A percentile compares a stretch with the other conserved stretches of the same genome.
phyloP scores from a whole-genome alignment of 78 protist genomes.

The Dictyostelium firmibasis region DNA sequence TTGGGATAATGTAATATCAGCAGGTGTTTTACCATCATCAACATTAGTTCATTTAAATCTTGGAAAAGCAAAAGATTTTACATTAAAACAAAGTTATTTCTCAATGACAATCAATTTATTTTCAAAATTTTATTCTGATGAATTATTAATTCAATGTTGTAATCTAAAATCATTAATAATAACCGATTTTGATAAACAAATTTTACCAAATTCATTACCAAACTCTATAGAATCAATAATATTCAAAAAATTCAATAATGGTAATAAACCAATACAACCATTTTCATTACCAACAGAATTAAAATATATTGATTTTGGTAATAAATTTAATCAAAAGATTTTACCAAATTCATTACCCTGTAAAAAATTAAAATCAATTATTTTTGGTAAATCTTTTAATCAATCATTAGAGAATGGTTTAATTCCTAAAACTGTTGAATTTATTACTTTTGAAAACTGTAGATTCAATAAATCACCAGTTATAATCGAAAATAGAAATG shows the following conservation, averaged over 20 bases:
- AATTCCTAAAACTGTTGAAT: not conserved
- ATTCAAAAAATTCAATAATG: not conserved
- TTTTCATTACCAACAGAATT: not conserved
- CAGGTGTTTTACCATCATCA: not conserved
- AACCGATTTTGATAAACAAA: not conserved
- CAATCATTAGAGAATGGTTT: not conserved
- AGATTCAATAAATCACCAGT: not conserved
- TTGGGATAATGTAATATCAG: not conserved
- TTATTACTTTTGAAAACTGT: not conserved
- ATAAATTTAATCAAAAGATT: not conserved
- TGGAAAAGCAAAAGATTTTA: not conserved
- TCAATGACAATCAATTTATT: not conserved
- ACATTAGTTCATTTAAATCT: not conserved
- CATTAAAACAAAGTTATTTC: not conserved
- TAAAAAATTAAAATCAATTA: not conserved
- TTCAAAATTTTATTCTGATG: not conserved
- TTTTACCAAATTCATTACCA: not conserved
- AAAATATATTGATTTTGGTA: not conserved
- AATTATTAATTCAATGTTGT: not conserved
- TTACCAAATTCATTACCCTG: not conserved
- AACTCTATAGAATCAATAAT: not conserved
- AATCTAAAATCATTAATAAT: not conserved
- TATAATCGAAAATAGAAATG: not conserved
- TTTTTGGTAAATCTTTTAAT: not conserved
- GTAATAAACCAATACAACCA: not conserved